These are phyloP conservation scores for Colletotrichum cereale DNA, from an alignment of 2,329 filamentous ascomycete species.

Conservation along the genomic window DNA sequence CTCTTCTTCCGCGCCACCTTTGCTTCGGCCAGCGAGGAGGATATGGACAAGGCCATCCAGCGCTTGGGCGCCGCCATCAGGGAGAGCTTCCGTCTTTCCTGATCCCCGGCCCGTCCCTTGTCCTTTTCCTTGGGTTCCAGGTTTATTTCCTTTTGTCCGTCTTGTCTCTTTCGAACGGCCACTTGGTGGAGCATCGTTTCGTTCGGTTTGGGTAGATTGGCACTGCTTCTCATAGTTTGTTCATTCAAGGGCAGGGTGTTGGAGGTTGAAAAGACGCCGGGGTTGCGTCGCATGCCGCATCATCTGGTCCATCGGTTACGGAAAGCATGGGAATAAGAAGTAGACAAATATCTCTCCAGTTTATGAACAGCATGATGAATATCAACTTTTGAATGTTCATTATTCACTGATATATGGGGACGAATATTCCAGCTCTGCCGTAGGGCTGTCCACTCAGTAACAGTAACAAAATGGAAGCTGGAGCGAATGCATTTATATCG, in stretches of 20 bases:
- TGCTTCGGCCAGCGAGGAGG: conserved; percentile 79
- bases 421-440: background rate
- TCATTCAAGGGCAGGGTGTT: background rate
- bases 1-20: conserved; percentile 94
- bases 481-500: background rate
- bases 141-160: background rate
- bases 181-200: background rate
- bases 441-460: background rate
- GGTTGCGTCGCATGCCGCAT: background rate
- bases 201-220: background rate
- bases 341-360: background rate
- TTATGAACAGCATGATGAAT: background rate
- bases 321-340: background rate
- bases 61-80: conserved; percentile 82
- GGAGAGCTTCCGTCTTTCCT: conserved; percentile 61
- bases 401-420: background rate
- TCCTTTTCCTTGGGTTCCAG: background rate
- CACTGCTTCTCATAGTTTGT: background rate
- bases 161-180: background rate
- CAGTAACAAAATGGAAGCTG: background rate
- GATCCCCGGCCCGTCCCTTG: conserved; percentile 12
- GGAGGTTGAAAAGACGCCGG: background rate
- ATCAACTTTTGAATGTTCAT: background rate
- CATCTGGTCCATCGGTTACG: background rate
- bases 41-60: conserved; percentile 78